These are phyloP conservation scores for Aspergillus sojae DNA, from an alignment of 2,329 filamentous ascomycete species.

Conservation along the genomic window DNA sequence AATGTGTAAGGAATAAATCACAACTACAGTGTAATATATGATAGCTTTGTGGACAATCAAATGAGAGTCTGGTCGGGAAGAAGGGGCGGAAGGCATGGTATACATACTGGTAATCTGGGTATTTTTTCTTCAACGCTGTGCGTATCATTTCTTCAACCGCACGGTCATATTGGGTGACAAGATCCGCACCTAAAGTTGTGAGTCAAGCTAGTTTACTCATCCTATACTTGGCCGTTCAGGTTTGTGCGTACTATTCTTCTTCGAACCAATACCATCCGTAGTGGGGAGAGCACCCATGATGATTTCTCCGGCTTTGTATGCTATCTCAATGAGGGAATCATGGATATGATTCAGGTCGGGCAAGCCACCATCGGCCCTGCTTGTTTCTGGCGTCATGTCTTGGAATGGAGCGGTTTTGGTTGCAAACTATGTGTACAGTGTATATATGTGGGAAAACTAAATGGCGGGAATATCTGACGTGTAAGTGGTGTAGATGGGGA, in stretches of 20 bases:
- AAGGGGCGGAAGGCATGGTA: constrained; percentile 8
- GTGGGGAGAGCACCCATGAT: constrained; percentile 47
- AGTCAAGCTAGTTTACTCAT: constrained; percentile 1
- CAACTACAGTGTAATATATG: background rate
- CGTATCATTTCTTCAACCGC: constrained; percentile 63
- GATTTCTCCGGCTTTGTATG: constrained; percentile 44
- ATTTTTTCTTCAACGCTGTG: constrained; percentile 51
- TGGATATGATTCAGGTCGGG: constrained; percentile 46
- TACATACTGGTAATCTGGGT: constrained; percentile 55
- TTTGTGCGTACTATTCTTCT: constrained; percentile 47
- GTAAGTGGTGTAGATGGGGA: background rate
- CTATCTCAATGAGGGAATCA: constrained; percentile 44
- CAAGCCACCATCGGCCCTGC: background rate
- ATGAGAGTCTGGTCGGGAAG: background rate
- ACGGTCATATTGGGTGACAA: constrained; percentile 66
- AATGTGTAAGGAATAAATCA: background rate
- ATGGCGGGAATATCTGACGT: background rate
- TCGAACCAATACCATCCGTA: constrained; percentile 42
- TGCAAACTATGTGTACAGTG: background rate
- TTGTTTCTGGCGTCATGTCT: background rate
- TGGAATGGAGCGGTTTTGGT: background rate
- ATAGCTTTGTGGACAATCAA: background rate
- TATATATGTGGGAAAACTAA: background rate
- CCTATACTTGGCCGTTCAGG: background rate
- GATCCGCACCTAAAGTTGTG: constrained; percentile 53